Percentiles rank a stretch among this genome's conserved stretches.
Evolutionary conservation across 2,329 filamentous ascomycete species (phyloP).

Genomic region (Phoma herbarum): DNA sequence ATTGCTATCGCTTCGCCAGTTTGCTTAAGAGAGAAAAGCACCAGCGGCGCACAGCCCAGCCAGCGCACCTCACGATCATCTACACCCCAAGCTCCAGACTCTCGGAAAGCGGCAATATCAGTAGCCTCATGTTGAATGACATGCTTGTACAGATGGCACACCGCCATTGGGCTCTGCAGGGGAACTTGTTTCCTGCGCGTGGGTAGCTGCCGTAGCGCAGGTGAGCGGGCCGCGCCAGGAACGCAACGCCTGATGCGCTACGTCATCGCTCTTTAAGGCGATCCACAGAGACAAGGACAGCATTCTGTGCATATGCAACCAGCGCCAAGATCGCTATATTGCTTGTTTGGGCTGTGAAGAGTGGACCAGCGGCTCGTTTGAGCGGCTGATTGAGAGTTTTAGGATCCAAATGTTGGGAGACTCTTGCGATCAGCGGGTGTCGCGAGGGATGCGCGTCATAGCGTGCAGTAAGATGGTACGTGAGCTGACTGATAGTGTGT

Average conservation of each 20-base stretch:
- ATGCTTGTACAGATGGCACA: slow-evolving; percentile 49
- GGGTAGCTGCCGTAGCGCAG: slow-evolving; percentile 30
- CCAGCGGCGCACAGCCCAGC: slow-evolving; percentile 25
- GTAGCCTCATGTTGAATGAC: slow-evolving; percentile 42
- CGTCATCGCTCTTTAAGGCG: slow-evolving; percentile 12
- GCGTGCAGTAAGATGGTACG: background rate
- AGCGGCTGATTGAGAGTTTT: background rate
- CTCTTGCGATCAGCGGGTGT: background rate
- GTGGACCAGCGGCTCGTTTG: slow-evolving; percentile 1
- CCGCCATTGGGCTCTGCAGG: slow-evolving; percentile 41
- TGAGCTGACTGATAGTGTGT: background rate
- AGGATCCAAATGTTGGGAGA: background rate
- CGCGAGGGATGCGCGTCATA: slow-evolving; percentile 1
- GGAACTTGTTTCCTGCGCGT: slow-evolving; percentile 28
- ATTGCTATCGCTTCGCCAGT: slow-evolving; percentile 24
- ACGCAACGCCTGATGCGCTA: slow-evolving; percentile 38
- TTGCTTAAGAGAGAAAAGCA: slow-evolving; percentile 28
- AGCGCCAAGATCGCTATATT: slow-evolving; percentile 8
- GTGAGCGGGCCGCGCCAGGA: slow-evolving; percentile 36
- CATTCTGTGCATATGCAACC: slow-evolving; percentile 16
- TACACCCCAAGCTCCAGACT: slow-evolving; percentile 21
- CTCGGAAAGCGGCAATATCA: slow-evolving; percentile 16
- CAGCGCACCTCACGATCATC: slow-evolving; percentile 33
- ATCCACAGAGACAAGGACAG: slow-evolving; percentile 14
- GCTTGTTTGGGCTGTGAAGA: slow-evolving; percentile 13